Percentiles rank a stretch among this genome's conserved stretches.
Evolutionary conservation across 164 flowering plant genomes (phyloP).

Genomic region (Warburgia ugandensis): DNA sequence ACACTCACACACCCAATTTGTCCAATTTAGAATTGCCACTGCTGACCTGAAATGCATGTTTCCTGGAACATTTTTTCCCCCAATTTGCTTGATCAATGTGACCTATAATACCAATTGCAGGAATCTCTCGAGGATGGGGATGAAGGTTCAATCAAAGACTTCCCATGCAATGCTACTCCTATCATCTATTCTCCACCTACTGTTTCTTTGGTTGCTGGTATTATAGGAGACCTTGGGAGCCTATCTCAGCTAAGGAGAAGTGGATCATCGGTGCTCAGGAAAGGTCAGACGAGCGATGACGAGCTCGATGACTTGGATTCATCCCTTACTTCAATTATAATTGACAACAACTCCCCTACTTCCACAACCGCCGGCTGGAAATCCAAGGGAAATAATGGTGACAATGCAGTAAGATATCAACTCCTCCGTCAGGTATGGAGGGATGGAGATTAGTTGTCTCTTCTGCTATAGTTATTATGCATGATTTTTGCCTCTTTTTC

Average conservation of each 20-base stretch:
- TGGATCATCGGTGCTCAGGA: slow-evolving; percentile 48
- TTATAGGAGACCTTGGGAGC: slow-evolving; percentile 50
- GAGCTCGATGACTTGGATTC: slow-evolving; percentile 82
- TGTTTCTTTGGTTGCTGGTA: slow-evolving; percentile 30
- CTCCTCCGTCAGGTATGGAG: slow-evolving; percentile 71
- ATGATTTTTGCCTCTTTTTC: neutral
- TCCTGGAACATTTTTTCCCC: neutral
- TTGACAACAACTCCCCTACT: slow-evolving; percentile 21
- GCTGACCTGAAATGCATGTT: no score
- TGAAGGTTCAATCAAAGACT: slow-evolving; percentile 30
- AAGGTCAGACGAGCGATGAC: slow-evolving; percentile 80
- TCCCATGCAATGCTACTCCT: slow-evolving; percentile 65
- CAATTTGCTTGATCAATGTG: neutral
- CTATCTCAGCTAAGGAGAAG: slow-evolving; percentile 30
- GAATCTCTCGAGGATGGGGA: slow-evolving; percentile 15
- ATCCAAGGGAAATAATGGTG: slow-evolving; percentile 21
- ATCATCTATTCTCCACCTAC: slow-evolving; percentile 55
- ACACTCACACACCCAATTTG: no score
- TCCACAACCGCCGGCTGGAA: slow-evolving; percentile 19
- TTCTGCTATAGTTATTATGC: neutral
- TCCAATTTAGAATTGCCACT: no score
- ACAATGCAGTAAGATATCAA: slow-evolving; percentile 42
- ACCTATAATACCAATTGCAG: neutral
- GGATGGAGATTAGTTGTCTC: slow-evolving; percentile 27
- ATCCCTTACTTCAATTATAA: slow-evolving; percentile 38